A percentile compares a stretch with the other conserved stretches of the same genome.
phyloP scores from a whole-genome alignment of 306 rosid genomes.

The Trifolium dubium region DNA sequence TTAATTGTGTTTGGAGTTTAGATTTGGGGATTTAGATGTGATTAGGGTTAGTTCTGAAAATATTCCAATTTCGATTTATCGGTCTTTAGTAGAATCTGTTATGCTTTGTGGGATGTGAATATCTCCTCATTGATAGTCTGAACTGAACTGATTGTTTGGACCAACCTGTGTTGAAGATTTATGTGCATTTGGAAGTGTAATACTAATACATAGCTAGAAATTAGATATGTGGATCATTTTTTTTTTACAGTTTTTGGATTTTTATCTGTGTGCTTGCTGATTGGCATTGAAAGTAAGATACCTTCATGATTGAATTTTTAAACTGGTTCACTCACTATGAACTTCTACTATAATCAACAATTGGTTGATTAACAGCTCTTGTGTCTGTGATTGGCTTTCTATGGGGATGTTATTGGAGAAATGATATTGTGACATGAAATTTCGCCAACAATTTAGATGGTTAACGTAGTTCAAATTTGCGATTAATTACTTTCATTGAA shows the following conservation, averaged over 20 bases:
- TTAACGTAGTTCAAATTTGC: background rate
- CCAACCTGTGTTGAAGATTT: slow-evolving; percentile 11
- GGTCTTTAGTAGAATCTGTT: background rate
- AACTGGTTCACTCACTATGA: slow-evolving; percentile 3
- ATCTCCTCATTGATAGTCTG: slow-evolving; percentile 10
- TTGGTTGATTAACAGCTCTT: slow-evolving; percentile 6
- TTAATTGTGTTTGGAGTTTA: slow-evolving; percentile 31
- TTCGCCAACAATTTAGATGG: background rate
- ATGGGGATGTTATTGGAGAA: slow-evolving; percentile 16
- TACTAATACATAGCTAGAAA: slow-evolving; percentile 3
- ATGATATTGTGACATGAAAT: background rate
- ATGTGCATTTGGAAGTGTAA: slow-evolving; percentile 25
- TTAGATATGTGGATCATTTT: slow-evolving; percentile 11
- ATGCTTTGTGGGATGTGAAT: slow-evolving; percentile 18
- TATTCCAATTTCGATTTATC: slow-evolving; percentile 13
- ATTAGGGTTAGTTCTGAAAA: slow-evolving; percentile 23
- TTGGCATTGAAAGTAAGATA: slow-evolving; percentile 9
- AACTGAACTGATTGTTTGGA: slow-evolving; percentile 33
- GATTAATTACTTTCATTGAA: background rate
- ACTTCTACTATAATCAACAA: slow-evolving; percentile 23
- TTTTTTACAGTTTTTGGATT: slow-evolving; percentile 1
- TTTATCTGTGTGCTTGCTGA: slow-evolving; percentile 30
- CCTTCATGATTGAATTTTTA: background rate
- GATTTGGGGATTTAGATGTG: slow-evolving; percentile 34
- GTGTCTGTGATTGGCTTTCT: background rate